phyloP scores from a whole-genome alignment of 192 early-diverging fungal genomes.

The Podila clonocystis region DNA sequence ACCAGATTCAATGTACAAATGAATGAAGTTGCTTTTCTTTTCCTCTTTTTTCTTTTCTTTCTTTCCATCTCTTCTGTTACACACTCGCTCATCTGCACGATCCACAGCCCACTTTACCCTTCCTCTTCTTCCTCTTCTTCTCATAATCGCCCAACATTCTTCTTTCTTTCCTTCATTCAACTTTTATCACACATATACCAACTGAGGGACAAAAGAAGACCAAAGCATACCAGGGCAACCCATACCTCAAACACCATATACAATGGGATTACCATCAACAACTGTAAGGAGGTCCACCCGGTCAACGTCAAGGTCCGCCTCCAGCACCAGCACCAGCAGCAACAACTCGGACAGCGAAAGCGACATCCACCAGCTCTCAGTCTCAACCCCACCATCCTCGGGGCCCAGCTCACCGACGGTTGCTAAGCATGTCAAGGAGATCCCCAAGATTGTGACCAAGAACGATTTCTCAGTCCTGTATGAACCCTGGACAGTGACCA shows the following conservation, averaged over 20 bases:
- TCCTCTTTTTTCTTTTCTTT: neutral
- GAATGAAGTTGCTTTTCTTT: neutral
- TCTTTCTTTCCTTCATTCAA: neutral
- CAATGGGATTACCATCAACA: neutral
- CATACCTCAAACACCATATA: too few relatives aligned
- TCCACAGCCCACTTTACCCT: neutral
- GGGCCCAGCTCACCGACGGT: neutral
- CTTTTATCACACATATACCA: neutral
- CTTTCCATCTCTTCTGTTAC: neutral
- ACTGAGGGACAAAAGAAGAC: too few relatives aligned
- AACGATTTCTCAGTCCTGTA: constrained; percentile 36
- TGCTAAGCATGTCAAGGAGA: constrained; percentile 32
- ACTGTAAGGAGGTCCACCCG: constrained; percentile 11
- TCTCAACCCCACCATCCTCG: constrained; percentile 8
- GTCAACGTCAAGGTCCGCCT: neutral
- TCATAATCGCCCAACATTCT: neutral
- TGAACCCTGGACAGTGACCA: constrained; percentile 48
- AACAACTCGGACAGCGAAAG: constrained; percentile 15
- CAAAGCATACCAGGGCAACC: too few relatives aligned
- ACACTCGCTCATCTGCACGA: neutral
- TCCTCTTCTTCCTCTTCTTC: constrained; percentile 1
- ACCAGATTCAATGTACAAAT: neutral
- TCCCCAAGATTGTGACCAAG: constrained; percentile 30
- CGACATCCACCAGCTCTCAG: constrained; percentile 10
- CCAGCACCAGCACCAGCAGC: neutral